Percentiles rank a stretch among this genome's conserved stretches.
Evolutionary conservation across 768 basidiomycete genomes (phyloP).

Genomic region (Cystobasidium ongulense): DNA sequence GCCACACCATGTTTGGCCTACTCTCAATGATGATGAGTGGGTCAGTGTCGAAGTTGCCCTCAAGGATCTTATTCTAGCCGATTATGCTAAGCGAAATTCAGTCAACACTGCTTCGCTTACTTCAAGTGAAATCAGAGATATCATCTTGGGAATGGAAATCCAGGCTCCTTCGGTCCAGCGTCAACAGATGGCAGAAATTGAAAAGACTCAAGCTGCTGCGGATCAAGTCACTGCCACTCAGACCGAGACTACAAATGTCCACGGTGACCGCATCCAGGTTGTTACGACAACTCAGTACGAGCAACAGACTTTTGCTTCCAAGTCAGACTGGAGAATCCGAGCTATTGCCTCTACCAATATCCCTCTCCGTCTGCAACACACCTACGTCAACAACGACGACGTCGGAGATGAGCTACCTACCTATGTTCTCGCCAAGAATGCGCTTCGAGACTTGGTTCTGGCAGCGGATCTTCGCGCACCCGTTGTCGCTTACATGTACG

Average conservation of each 20-base stretch:
- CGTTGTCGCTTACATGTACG: slow-evolving; percentile 88
- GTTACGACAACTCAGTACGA: slow-evolving; percentile 97
- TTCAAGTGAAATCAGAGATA: slow-evolving; percentile 90
- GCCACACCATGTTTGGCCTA: slow-evolving; percentile 96
- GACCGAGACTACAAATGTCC: slow-evolving; percentile 96
- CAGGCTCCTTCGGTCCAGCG: slow-evolving; percentile 84
- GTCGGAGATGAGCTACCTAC: slow-evolving; percentile 97
- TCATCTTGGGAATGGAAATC: slow-evolving; percentile 98
- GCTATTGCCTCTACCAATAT: slow-evolving; percentile 96
- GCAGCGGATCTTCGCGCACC: slow-evolving; percentile 92
- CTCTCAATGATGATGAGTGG: slow-evolving; percentile 88
- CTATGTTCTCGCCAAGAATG: slow-evolving; percentile 93
- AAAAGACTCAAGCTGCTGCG: slow-evolving; percentile 90
- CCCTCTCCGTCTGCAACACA: slow-evolving; percentile 89
- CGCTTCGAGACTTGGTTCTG: slow-evolving; percentile 84
- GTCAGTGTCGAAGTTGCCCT: slow-evolving; percentile 98
- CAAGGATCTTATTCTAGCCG: slow-evolving; percentile 87
- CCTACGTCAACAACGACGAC: slow-evolving; percentile 98
- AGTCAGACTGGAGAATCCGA: slow-evolving; percentile 98
- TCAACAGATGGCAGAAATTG: slow-evolving; percentile 98
- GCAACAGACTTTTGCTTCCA: slow-evolving; percentile 96
- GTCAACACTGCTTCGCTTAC: slow-evolving; percentile 98
- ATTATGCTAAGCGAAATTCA: slow-evolving; percentile 94
- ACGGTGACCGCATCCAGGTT: slow-evolving; percentile 90
- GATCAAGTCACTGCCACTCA: slow-evolving; percentile 91